Evolutionary conservation across 495 filamentous ascomycete species (phyloP).

Genomic region (Clavariopsis aquatica): DNA sequence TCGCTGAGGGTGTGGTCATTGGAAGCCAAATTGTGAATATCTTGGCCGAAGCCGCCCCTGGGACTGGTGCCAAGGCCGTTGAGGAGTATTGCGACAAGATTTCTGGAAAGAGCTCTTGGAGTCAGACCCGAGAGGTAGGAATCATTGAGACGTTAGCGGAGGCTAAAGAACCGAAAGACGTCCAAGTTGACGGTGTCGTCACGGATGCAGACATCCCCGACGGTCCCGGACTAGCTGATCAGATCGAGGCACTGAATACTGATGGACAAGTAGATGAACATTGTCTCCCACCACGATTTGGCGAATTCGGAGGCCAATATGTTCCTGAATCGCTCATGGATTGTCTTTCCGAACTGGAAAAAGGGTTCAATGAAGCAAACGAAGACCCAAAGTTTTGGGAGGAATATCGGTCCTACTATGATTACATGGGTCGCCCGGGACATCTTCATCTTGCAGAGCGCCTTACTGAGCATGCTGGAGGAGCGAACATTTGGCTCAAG

Average conservation of each 20-base stretch:
- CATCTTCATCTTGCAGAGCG: constrained; percentile 86
- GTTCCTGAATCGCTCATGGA: constrained; percentile 98
- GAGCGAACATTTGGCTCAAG: constrained; percentile 94
- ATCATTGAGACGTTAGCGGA: constrained; percentile 63
- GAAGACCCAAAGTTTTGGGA: constrained; percentile 94
- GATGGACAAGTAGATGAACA: constrained; percentile 47
- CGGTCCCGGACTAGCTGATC: constrained; percentile 66
- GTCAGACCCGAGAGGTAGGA: constrained; percentile 59
- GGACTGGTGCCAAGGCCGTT: constrained; percentile 70
- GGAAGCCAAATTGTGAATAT: constrained; percentile 89
- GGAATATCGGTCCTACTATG: constrained; percentile 94
- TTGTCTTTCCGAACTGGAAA: constrained; percentile 86
- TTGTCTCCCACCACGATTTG: constrained; percentile 79
- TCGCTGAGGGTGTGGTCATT: constrained; percentile 96
- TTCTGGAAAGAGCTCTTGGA: constrained; percentile 52
- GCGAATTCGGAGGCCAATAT: constrained; percentile 98
- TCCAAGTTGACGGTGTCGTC: constrained; percentile 63
- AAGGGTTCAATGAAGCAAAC: constrained; percentile 82
- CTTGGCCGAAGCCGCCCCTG: constrained; percentile 67
- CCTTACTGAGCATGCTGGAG: constrained; percentile 82
- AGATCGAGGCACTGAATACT: constrained; percentile 71
- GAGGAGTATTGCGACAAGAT: constrained; percentile 84
- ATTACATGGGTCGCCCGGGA: constrained; percentile 94
- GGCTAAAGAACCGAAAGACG: constrained; percentile 55
- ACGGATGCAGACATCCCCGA: constrained; percentile 58